Base-by-base conservation (phyloP, 352 stramenopile genomes). In the Labyrinthula sp. region DNA sequence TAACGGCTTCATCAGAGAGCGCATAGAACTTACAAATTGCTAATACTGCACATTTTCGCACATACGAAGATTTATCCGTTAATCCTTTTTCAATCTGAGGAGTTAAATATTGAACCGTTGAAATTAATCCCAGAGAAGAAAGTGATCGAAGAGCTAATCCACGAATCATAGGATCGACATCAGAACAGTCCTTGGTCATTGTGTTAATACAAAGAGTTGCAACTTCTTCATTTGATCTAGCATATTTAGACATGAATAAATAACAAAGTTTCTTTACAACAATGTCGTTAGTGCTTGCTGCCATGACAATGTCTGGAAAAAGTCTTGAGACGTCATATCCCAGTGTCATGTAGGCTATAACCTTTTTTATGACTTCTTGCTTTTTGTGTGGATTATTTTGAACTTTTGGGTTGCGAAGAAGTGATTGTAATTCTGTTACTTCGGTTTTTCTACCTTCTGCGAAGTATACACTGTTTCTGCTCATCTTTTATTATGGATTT, bases 211-310 rank as follows among this genome's bases (percentile, higher is more conserved):
- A 95, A 78, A 99, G 95, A 61, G 96, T 93, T 26, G 88, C 88
- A 45, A 99, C 67, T 45, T 99, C 89, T 25, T 85, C 88, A 66
- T 97, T 94, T 49, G 86, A 86, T 47, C 88, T 72, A 3, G 90
- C 90, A 67, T 97, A 97, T 60, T 91, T 95, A 58, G 82, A 92
- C 18, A 99, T 67, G 62, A 95, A 99, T n/a, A 95, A 69, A 57
- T 99, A 98, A 14, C 95, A 83, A 87, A 98, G 97, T 62, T 99
- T 99, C 69, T 99, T 99, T 22, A 94, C 83, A 38, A 98, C 92
- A 8, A 98, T 72, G 70, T 97, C 89, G 37, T 87, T 79, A 9
- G 84, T 96, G 31, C 81, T 75, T 57, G 69, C 82, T 7, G 55
- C 73, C 54, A 96, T 70, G 60, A 99, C 89, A 82, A 99, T 95